phyloP scores from a whole-genome alignment of 768 basidiomycete genomes.

The Dendrothele bispora region DNA sequence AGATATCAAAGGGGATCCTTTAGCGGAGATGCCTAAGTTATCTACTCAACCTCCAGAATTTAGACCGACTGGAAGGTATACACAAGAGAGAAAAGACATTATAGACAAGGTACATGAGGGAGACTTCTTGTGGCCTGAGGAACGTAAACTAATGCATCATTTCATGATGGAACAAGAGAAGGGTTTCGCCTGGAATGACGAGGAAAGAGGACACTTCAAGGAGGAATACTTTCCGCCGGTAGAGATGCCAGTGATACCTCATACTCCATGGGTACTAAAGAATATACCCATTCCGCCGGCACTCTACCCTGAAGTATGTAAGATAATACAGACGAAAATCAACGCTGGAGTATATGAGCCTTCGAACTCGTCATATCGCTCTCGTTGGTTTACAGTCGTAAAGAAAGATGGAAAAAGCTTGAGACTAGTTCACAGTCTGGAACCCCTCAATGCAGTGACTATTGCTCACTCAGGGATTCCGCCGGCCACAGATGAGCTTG shows the following conservation, averaged over 20 bases:
- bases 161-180: conserved; percentile 13
- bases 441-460: conserved; percentile 25
- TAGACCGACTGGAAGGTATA: not conserved
- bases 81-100: not conserved
- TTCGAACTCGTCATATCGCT: conserved; percentile 2
- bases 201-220: conserved; percentile 14
- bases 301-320: conserved; percentile 8
- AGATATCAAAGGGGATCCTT: no score
- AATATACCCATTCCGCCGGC: conserved; percentile 17
- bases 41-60: conserved; percentile 7
- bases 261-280: conserved; percentile 20
- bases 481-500: conserved; percentile 13
- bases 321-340: conserved; percentile 15
- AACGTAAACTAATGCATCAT: conserved; percentile 9
- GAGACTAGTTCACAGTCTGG: conserved; percentile 22
- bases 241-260: conserved; percentile 16
- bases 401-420: conserved; percentile 18
- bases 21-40: no score
- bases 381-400: conserved; percentile 9
- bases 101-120: not conserved
- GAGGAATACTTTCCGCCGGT: conserved; percentile 19
- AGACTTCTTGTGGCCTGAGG: conserved; percentile 15
- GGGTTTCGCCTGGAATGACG: conserved; percentile 18
- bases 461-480: conserved; percentile 19
- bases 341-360: conserved; percentile 12